phyloP scores from a whole-genome alignment of 768 basidiomycete species.

The Auricularia sp. region DNA sequence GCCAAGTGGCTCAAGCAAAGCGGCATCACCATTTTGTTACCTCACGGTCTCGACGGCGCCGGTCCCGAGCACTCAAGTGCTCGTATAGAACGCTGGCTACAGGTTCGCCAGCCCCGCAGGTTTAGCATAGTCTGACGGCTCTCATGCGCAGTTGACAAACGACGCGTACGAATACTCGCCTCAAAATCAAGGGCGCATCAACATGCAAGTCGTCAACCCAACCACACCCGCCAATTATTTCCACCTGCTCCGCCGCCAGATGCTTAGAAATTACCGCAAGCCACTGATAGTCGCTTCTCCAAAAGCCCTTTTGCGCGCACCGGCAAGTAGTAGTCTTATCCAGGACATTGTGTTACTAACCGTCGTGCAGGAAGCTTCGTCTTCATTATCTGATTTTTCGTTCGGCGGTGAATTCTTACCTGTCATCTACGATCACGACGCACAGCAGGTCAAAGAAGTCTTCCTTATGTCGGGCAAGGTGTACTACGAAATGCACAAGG shows the following conservation, averaged over 20 bases:
- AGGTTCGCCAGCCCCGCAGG: constrained; percentile 32
- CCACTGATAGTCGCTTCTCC: constrained; percentile 79
- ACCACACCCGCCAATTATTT: constrained; percentile 90
- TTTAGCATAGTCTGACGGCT: background rate
- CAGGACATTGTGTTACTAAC: too few relatives aligned
- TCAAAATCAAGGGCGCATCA: constrained; percentile 40
- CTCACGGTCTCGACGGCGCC: constrained; percentile 86
- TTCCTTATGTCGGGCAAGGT: constrained; percentile 73
- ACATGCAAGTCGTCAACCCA: constrained; percentile 77
- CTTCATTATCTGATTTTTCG: constrained; percentile 50
- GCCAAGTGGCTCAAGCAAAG: constrained; percentile 94
- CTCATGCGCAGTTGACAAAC: constrained; percentile 53
- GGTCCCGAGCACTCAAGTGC: constrained; percentile 90
- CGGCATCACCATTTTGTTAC: constrained; percentile 73
- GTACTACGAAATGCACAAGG: constrained; percentile 77
- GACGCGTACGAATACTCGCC: constrained; percentile 38
- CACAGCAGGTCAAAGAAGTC: constrained; percentile 44
- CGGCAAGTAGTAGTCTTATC: constrained; percentile 35
- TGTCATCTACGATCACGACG: constrained; percentile 47
- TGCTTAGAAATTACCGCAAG: constrained; percentile 76
- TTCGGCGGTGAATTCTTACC: constrained; percentile 54
- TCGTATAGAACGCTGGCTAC: constrained; percentile 83
- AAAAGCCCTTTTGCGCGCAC: constrained; percentile 68
- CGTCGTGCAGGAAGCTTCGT: constrained; percentile 55
- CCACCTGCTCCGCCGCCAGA: constrained; percentile 82